Conservation (phyloP, 192 early-diverging fungal genomes). For the Geranomyces variabilis region DNA sequence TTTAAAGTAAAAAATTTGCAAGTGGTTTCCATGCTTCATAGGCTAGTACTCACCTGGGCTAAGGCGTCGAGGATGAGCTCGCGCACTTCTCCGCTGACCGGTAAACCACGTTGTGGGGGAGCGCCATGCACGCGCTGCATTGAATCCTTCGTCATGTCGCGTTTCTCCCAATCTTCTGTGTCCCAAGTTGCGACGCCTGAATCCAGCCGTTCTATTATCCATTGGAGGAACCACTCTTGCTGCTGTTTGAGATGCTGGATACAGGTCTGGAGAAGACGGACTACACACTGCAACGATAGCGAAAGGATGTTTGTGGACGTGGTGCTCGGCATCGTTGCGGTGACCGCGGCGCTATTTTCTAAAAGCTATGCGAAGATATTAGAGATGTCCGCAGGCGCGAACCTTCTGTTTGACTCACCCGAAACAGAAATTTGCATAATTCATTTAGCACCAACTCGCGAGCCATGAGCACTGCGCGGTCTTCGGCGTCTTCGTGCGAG, state of each 20-base stretch:
- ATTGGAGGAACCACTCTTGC: conserved; percentile 73
- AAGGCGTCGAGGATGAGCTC: conserved; percentile 84
- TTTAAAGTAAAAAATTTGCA: not conserved
- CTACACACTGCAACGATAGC: conserved; percentile 64
- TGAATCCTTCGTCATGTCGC: not conserved
- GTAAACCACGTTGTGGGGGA: conserved; percentile 25
- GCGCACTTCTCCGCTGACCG: conserved; percentile 78
- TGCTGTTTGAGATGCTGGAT: conserved; percentile 74
- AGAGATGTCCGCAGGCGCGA: not conserved
- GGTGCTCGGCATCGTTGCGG: conserved; percentile 40
- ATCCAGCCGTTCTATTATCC: conserved; percentile 51
- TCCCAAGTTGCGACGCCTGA: conserved; percentile 56
- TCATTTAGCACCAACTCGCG: conserved; percentile 76
- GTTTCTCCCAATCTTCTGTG: conserved; percentile 45
- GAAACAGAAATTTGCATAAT: conserved; percentile 84
- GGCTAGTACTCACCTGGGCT: conserved; percentile 52
- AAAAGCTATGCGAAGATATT: conserved; percentile 49
- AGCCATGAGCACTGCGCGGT: conserved; percentile 39
- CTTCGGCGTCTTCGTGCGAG: conserved; percentile 36
- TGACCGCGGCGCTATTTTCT: conserved; percentile 57
- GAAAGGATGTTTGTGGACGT: conserved; percentile 54
- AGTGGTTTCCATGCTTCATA: too few species aligned
- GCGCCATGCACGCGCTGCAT: conserved; percentile 4
- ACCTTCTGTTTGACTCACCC: conserved; percentile 47
- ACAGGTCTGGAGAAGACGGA: conserved; percentile 72